Percentiles rank a stretch among this genome's conserved stretches.
These are phyloP conservation scores for Solanum dulcamara DNA, from an alignment of 257 asterid species.

Conservation along the genomic window DNA sequence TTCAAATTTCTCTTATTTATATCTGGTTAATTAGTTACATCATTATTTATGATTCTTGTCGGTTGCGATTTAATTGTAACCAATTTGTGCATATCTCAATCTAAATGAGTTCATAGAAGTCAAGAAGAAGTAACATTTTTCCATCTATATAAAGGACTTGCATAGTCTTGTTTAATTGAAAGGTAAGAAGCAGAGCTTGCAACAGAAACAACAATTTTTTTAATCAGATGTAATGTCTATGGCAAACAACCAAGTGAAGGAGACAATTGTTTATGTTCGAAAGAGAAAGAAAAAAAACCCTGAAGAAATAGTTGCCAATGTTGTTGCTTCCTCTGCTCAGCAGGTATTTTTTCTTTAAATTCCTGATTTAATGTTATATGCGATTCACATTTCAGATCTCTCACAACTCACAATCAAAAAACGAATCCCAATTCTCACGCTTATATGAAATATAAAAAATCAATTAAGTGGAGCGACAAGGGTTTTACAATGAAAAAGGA, in stretches of 20 bases:
- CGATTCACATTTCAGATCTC: background rate
- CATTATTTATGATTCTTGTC: background rate
- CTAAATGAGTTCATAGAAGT: background rate
- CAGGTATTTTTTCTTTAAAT: background rate
- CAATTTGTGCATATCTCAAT: background rate
- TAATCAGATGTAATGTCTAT: background rate
- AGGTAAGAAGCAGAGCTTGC: background rate
- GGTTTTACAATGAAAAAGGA: background rate
- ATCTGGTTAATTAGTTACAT: background rate
- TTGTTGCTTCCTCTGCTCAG: background rate
- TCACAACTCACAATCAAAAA: background rate
- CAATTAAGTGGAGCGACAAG: background rate
- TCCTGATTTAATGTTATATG: background rate
- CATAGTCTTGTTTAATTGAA: background rate
- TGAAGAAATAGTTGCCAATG: background rate
- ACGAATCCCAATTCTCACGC: background rate
- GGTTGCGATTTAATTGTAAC: background rate
- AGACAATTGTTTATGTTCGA: background rate
- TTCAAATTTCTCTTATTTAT: background rate
- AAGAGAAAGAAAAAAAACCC: background rate
- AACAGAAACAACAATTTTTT: background rate
- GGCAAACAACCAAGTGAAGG: background rate
- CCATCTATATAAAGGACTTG: background rate
- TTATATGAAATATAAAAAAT: background rate
- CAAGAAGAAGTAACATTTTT: background rate